Conservation (phyloP, 257 asterid genomes). For the Rehmannia glutinosa region DNA sequence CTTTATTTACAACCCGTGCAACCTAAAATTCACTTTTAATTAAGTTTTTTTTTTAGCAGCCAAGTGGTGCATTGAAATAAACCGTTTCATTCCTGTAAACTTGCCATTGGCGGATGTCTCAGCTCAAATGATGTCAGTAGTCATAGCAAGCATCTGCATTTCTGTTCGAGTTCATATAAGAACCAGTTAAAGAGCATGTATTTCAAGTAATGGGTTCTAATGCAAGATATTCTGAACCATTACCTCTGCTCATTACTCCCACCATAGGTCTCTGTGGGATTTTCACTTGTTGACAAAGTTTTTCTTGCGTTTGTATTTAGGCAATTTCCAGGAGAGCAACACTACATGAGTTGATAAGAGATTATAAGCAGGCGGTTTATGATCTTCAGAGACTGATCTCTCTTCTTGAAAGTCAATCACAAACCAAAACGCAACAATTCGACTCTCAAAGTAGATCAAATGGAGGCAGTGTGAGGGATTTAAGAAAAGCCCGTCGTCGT, state of each 20-base stretch:
- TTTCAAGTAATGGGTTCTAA: too few relatives aligned
- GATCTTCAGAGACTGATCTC: slow-evolving; percentile 67
- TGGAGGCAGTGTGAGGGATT: slow-evolving; percentile 55
- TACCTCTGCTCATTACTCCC: not conserved
- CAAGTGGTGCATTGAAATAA: too few relatives aligned
- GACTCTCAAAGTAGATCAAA: slow-evolving; percentile 36
- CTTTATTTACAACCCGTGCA: too few relatives aligned
- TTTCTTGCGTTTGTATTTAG: slow-evolving; percentile 32
- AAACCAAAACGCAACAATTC: slow-evolving; percentile 34
- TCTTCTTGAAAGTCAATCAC: slow-evolving; percentile 60
- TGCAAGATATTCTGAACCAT: too few relatives aligned
- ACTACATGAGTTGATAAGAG: slow-evolving; percentile 85
- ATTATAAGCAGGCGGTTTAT: slow-evolving; percentile 65
- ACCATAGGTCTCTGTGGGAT: not conserved
- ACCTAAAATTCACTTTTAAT: too few relatives aligned
- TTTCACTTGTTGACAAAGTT: slow-evolving; percentile 12
- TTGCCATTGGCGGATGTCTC: too few relatives aligned
- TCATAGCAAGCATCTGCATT: too few relatives aligned
- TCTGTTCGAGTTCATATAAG: too few relatives aligned
- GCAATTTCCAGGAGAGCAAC: slow-evolving; percentile 94
- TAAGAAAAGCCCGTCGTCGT: slow-evolving; percentile 59
- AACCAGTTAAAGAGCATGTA: too few relatives aligned
- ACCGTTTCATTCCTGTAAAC: too few relatives aligned
- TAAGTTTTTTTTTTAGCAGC: too few relatives aligned
- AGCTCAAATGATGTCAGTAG: too few relatives aligned